Evolutionary conservation across 2,329 filamentous ascomycete species (phyloP), one percentile per base, ranked within the genome.

Genomic region (Penicillium sp.): DNA sequence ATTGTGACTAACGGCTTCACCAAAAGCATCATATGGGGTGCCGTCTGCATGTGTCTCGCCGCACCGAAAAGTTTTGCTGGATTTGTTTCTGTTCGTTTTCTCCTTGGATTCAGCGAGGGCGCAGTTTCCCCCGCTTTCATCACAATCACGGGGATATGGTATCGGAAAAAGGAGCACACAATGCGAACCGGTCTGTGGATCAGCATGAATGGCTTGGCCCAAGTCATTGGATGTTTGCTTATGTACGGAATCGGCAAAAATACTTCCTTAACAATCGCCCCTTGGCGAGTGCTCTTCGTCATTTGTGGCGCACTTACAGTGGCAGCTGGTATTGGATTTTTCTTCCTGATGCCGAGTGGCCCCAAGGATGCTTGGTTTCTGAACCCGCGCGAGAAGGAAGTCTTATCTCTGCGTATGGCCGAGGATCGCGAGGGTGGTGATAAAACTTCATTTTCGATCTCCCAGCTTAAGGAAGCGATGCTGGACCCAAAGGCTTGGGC

Each of bases 201-300:
- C 10, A 75, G 71, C 6, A 77, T 77, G 71, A 78, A 79, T 56
- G 78, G 76, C 3, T 36, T 80, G 2, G 77, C 79, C 0, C 78
- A 81, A 58, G 69, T 80, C 26, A 56, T 78, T 33, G 78, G 79
- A 9, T 74, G 69, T 24, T 56, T 80, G 5, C 68, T 81, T n/a
- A 81, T 80, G 77, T 81, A 81, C 58, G 78, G 79, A 31, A 79
- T 83, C 48, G 80, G 78, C 34, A 75, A 75, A 55, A 75, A 78
- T 50, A 62, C 56, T 0, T 61, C 77, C 2, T 48, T 67, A 79
- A 10, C 68, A 0, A 64, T 83, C 3, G 71, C 70, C 0, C 73
- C 78, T 0, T 83, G 81, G 80, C 68, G 79, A 29, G 65, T 72
- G 0, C 63, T 83, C 33, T 83, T 82, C 61, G 65, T 82, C 26